phyloP scores from a whole-genome alignment of 192 early-diverging fungal genomes.

The Gigaspora rosea region DNA sequence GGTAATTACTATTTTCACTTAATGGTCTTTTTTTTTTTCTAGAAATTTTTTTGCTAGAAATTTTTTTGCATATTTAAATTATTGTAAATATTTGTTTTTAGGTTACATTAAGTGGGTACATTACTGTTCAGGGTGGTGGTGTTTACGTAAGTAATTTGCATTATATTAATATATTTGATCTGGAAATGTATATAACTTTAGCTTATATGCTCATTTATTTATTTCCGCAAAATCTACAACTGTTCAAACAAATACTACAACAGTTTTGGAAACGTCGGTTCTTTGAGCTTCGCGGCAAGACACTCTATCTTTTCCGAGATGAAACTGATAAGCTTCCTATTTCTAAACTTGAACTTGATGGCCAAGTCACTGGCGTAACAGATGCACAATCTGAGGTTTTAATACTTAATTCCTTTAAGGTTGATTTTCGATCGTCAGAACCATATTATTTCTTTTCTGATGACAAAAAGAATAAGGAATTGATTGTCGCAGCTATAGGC shows the following conservation, averaged over 20 bases:
- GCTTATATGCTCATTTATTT: neutral
- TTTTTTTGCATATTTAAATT: conserved; percentile 34
- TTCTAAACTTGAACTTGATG: conserved; percentile 44
- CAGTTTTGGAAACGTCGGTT: conserved; percentile 63
- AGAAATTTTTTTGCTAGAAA: conserved; percentile 30
- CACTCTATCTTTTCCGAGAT: conserved; percentile 51
- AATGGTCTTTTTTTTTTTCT: conserved; percentile 8
- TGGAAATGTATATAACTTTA: neutral
- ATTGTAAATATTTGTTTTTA: neutral
- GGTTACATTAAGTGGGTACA: conserved; percentile 41
- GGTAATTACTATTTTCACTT: conserved; percentile 33
- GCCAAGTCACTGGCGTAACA: conserved; percentile 40
- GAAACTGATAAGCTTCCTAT: conserved; percentile 45
- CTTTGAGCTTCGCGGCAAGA: conserved; percentile 56
- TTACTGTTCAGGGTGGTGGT: conserved; percentile 50
- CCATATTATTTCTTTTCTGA: conserved; percentile 56
- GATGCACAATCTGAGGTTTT: conserved; percentile 52
- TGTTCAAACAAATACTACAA: neutral
- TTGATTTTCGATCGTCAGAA: conserved; percentile 45
- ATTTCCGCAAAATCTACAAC: neutral
- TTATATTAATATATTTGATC: neutral
- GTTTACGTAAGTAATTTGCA: conserved; percentile 28
- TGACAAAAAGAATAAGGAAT: conserved; percentile 43
- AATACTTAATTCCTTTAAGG: conserved; percentile 55
- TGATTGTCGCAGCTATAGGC: conserved; percentile 45